A percentile compares a stretch with the other conserved stretches of the same genome.
Conservation (phyloP, 2,329 filamentous ascomycete genomes). For the Rutstroemia sp. region DNA sequence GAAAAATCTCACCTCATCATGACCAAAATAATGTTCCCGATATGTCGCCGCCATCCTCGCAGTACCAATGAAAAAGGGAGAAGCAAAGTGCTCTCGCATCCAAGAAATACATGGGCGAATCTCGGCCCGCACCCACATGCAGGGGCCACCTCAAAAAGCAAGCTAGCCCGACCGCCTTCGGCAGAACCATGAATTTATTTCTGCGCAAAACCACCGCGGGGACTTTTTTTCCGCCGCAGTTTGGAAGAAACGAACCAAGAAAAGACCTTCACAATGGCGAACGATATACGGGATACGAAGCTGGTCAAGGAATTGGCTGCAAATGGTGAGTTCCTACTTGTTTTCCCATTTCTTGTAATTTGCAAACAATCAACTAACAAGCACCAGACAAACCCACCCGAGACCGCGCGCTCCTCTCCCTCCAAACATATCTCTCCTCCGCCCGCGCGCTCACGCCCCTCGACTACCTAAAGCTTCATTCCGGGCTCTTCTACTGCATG, state of each 20-base stretch:
- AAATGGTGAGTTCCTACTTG: conserved; percentile 22
- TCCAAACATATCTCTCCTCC: conserved; percentile 67
- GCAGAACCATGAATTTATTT: too few species aligned
- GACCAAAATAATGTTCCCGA: conserved; percentile 2
- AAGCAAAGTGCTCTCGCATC: too few species aligned
- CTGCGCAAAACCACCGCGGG: too few species aligned
- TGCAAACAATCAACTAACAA: neutral
- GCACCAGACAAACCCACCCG: conserved; percentile 66
- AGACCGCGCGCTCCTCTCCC: conserved; percentile 67
- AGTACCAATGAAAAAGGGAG: too few species aligned
- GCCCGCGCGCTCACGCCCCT: conserved; percentile 51
- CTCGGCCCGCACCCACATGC: too few species aligned
- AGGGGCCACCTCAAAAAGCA: too few species aligned
- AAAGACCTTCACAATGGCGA: conserved; percentile 13
- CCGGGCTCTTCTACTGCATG: conserved; percentile 85
- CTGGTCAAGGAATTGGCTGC: conserved; percentile 32
- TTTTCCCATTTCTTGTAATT: neutral
- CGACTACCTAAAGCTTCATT: conserved; percentile 86
- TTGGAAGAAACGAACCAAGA: neutral
- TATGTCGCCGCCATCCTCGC: conserved; percentile 2
- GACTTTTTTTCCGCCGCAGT: too few species aligned
- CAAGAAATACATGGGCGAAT: too few species aligned
- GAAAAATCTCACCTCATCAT: neutral
- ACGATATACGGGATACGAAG: conserved; percentile 28
- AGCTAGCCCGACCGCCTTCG: too few species aligned